Percentiles rank a stretch among this genome's conserved stretches.
phyloP scores from a whole-genome alignment of 2,329 filamentous ascomycete species.

The Colletotrichum sp. region DNA sequence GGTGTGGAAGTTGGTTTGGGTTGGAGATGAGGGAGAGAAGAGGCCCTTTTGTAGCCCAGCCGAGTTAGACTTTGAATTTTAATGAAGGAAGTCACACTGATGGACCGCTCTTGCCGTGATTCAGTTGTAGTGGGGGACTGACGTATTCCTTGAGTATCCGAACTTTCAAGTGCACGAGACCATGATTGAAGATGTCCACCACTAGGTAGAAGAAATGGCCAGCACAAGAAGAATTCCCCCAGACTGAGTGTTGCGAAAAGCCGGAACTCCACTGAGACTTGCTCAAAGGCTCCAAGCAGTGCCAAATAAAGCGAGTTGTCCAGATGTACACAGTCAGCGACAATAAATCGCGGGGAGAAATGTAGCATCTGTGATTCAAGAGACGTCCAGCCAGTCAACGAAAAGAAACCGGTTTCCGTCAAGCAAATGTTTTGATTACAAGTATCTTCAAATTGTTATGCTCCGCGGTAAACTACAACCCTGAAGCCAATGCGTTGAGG shows the following conservation, averaged over 20 bases:
- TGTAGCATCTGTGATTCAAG: not conserved
- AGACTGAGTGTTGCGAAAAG: not conserved
- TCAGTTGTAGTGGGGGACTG: not conserved
- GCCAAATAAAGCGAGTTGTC: fast-evolving
- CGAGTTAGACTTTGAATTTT: not conserved
- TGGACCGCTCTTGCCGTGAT: not conserved
- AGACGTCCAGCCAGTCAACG: not conserved
- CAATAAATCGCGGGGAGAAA: too few species aligned
- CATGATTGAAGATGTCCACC: not conserved
- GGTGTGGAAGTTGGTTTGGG: not conserved
- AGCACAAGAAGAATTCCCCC: not conserved
- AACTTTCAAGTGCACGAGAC: not conserved
- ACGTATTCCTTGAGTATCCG: not conserved
- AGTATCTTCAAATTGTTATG: not conserved
- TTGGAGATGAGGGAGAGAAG: not conserved
- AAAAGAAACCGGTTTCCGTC: fast-evolving
- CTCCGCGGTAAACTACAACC: not conserved
- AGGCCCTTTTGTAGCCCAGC: not conserved
- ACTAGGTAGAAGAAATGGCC: not conserved
- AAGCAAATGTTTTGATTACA: not conserved
- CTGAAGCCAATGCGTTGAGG: not conserved
- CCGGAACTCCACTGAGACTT: fast-evolving
- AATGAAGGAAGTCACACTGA: not conserved
- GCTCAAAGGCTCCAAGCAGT: not conserved
- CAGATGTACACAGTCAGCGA: not conserved